Evolutionary conservation across 495 filamentous ascomycete species (phyloP).

Genomic region (Halenospora varia): DNA sequence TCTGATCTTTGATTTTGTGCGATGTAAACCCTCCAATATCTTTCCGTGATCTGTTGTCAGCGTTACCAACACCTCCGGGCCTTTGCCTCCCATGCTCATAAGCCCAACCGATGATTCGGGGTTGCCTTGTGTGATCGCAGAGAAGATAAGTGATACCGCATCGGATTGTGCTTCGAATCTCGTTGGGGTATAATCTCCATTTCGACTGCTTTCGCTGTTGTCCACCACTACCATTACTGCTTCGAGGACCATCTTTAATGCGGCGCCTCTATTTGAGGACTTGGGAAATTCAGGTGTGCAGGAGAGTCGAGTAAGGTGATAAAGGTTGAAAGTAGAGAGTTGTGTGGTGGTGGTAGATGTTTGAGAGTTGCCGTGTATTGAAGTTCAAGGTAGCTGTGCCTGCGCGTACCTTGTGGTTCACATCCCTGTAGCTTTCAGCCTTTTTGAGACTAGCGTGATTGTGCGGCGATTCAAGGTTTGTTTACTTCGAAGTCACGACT

Average conservation of each 20-base stretch:
- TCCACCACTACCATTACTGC: conserved; percentile 76
- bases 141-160: conserved; percentile 91
- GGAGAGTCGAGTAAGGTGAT: not conserved
- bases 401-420: conserved; percentile 15
- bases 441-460: conserved; percentile 11
- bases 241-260: conserved; percentile 53
- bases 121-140: conserved; percentile 87
- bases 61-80: conserved; percentile 93
- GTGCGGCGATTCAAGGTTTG: conserved; percentile 13
- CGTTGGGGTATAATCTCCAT: conserved; percentile 93
- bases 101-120: conserved; percentile 95
- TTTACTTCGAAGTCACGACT: conserved; percentile 18
- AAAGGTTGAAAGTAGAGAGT: not conserved
- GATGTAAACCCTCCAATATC: conserved; percentile 87
- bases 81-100: conserved; percentile 98
- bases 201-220: conserved; percentile 96
- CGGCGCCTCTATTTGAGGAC: conserved; percentile 12
- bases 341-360: conserved; percentile 4
- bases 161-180: conserved; percentile 95
- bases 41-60: conserved; percentile 93
- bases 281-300: conserved; percentile 3
- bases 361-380: not conserved
- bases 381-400: conserved; percentile 20
- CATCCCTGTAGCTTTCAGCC: conserved; percentile 19
- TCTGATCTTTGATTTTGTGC: conserved; percentile 94